phyloP scores from a whole-genome alignment of 331 rosid species.

The Acacia pycnantha region DNA sequence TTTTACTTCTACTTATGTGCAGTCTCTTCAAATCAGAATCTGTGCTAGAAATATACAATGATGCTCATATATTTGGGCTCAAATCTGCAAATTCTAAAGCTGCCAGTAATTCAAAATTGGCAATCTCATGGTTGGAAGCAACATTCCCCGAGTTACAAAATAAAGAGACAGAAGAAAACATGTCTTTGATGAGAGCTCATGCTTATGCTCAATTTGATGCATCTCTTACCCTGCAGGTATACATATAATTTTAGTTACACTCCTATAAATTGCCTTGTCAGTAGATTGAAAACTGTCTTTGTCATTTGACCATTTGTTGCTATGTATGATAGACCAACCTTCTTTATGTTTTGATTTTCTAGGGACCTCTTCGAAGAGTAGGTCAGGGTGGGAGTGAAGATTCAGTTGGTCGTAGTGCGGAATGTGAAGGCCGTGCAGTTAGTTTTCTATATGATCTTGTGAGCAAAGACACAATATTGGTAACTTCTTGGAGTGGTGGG shows the following conservation, averaged over 20 bases:
- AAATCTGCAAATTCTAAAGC: constrained; percentile 65
- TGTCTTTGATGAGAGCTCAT: constrained; percentile 52
- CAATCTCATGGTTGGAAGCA: constrained; percentile 94
- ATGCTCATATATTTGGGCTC: constrained; percentile 80
- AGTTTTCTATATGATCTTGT: constrained; percentile 58
- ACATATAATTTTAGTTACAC: constrained; percentile 19
- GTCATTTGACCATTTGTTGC: constrained; percentile 16
- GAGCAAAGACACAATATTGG: constrained; percentile 59
- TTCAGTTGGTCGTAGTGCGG: constrained; percentile 57
- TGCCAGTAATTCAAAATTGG: constrained; percentile 70
- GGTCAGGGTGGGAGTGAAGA: constrained; percentile 60
- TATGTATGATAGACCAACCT: constrained; percentile 7
- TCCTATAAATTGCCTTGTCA: constrained; percentile 20
- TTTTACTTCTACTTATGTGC: constrained; percentile 34
- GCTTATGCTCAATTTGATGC: constrained; percentile 85
- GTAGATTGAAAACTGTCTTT: constrained; percentile 9
- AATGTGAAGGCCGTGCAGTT: constrained; percentile 84
- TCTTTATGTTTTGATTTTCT: constrained; percentile 29
- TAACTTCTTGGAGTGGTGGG: constrained; percentile 78
- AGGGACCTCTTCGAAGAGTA: constrained; percentile 88
- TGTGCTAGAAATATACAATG: constrained; percentile 70
- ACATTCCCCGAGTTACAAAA: constrained; percentile 69
- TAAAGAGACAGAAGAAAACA: constrained; percentile 47
- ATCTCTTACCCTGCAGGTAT: constrained; percentile 86
- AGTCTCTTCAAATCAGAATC: constrained; percentile 79